Conservation (phyloP, 768 basidiomycete genomes). For the Naganishia vishniacii region DNA sequence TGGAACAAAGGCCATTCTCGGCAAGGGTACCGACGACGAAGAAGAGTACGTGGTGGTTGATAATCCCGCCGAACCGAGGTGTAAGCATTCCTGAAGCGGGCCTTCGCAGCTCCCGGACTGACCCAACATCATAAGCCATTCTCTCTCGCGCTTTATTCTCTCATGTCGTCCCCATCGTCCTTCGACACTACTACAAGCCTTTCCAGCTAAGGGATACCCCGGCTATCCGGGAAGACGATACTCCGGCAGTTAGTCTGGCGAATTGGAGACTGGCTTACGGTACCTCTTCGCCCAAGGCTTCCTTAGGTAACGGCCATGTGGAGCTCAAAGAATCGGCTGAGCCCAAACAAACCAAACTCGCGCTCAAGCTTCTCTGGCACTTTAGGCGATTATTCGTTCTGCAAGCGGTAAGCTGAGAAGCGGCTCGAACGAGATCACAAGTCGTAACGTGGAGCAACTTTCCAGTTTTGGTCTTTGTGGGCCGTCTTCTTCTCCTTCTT, state of each 20-base stretch:
- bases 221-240: constrained; percentile 44
- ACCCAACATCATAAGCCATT: constrained; percentile 28
- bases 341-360: constrained; percentile 32
- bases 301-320: background rate
- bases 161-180: constrained; percentile 41
- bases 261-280: constrained; percentile 34
- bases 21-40: constrained; percentile 25
- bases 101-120: background rate
- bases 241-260: constrained; percentile 37
- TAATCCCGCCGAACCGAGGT: constrained; percentile 41
- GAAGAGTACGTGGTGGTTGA: constrained; percentile 21
- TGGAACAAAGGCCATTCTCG: constrained; percentile 34
- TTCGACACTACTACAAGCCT: constrained; percentile 38
- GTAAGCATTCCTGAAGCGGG: constrained; percentile 24
- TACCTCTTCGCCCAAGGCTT: background rate
- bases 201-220: constrained; percentile 42
- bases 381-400: constrained; percentile 33
- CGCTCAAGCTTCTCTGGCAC: constrained; percentile 35
- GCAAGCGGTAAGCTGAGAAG: constrained; percentile 34
- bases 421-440: too few relatives aligned
- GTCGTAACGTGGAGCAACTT: too few relatives aligned
- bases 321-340: constrained; percentile 30
- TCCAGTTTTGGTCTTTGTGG: constrained; percentile 33
- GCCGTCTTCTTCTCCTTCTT: constrained; percentile 46
- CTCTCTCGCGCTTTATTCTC: constrained; percentile 40